Evolutionary conservation across 169 alveolate species (phyloP).

Genomic region (Cryptosporidium canis): DNA sequence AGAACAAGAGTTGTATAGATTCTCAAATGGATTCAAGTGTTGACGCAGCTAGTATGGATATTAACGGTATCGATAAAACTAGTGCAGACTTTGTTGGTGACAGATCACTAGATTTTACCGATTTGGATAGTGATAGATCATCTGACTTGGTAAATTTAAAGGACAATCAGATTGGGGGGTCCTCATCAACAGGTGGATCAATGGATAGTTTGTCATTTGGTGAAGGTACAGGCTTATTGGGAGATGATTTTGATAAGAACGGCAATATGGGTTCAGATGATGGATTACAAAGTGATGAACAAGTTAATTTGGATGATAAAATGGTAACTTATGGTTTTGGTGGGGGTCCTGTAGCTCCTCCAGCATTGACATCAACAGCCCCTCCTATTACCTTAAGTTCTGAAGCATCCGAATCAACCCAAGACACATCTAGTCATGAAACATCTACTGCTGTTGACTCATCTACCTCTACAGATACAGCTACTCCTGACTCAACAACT

Average conservation of each 20-base stretch:
- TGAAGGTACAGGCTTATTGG: too few species aligned
- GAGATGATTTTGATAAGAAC: too few species aligned
- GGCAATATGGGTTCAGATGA: not conserved
- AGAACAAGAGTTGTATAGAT: not conserved
- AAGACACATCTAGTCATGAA: not conserved
- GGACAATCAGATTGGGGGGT: not conserved
- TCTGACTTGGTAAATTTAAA: not conserved
- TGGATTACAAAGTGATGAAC: not conserved
- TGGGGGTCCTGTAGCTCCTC: conserved; percentile 7
- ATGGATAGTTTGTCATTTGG: not conserved
- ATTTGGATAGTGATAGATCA: not conserved
- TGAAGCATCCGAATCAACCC: not conserved
- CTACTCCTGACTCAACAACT: not conserved
- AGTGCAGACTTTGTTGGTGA: not conserved
- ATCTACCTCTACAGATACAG: not conserved
- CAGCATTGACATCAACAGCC: not conserved
- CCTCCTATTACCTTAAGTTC: not conserved
- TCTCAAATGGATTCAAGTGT: not conserved
- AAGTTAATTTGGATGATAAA: not conserved
- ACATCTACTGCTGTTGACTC: not conserved
- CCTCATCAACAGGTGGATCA: not conserved
- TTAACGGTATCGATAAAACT: not conserved
- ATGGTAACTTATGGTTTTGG: not conserved
- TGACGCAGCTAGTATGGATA: not conserved
- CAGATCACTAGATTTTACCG: not conserved